Evolutionary conservation across 139 green algal species (phyloP).

Genomic region (Micromonas commoda): DNA sequence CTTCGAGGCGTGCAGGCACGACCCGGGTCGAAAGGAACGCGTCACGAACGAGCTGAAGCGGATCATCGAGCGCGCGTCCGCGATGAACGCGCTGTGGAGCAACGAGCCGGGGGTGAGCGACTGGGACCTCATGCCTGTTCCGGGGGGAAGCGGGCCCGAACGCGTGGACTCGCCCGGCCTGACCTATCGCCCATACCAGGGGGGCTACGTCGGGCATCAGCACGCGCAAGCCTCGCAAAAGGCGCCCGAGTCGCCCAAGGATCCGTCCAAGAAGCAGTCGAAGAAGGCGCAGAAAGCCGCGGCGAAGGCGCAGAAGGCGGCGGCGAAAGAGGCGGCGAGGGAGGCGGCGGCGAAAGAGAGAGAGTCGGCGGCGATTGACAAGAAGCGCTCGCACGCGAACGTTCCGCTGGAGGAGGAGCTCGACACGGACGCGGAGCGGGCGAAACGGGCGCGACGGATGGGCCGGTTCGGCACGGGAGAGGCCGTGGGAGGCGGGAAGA

Average conservation of each 20-base stretch:
- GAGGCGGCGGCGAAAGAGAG: neutral
- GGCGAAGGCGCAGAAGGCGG: neutral
- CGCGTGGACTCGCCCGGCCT: too few relatives aligned
- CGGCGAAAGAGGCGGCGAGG: neutral
- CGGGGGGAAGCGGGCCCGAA: too few relatives aligned
- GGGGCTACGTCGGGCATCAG: too few relatives aligned
- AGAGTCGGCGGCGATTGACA: neutral
- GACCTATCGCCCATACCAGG: too few relatives aligned
- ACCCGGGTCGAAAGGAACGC: neutral
- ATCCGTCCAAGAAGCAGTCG: neutral
- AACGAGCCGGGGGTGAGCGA: neutral
- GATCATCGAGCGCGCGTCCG: neutral
- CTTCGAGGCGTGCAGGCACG: neutral
- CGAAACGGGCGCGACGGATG: neutral
- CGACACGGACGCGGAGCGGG: neutral
- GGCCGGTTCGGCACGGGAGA: slow-evolving; percentile 3
- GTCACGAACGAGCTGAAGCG: neutral
- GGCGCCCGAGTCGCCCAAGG: neutral
- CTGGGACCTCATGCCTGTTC: neutral
- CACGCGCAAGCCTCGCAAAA: too few relatives aligned
- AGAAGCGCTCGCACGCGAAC: neutral
- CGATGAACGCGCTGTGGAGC: neutral
- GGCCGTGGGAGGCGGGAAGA: neutral
- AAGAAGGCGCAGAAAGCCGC: neutral
- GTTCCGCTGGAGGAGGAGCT: neutral